A percentile compares a stretch with the other conserved stretches of the same genome.
phyloP scores from a whole-genome alignment of 2,329 filamentous ascomycete species.

The Colletotrichum sp. region DNA sequence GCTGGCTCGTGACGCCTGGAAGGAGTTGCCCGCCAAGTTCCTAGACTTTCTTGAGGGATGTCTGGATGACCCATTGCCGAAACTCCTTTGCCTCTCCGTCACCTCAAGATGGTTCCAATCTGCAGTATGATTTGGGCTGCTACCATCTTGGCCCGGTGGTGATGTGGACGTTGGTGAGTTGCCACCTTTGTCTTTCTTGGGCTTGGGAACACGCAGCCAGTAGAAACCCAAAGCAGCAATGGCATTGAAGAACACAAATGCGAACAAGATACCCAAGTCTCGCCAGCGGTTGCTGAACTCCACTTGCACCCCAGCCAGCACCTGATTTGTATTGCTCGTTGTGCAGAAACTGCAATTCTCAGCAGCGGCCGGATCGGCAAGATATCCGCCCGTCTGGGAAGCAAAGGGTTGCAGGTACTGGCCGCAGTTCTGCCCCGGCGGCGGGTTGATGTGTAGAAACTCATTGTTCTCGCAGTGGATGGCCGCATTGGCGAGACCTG shows the following conservation, averaged over 20 bases:
- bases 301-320: constrained; percentile 36
- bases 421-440: constrained; percentile 55
- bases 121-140: neutral
- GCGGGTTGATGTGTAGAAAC: constrained; percentile 65
- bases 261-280: constrained; percentile 61
- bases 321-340: constrained; percentile 12
- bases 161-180: neutral
- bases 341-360: constrained; percentile 4
- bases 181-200: constrained; percentile 25
- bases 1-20: neutral
- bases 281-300: constrained; percentile 58
- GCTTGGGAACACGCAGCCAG: constrained; percentile 54
- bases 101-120: neutral
- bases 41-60: neutral
- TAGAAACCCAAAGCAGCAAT: constrained; percentile 57
- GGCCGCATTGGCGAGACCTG: constrained; percentile 64
- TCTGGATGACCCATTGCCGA: neutral
- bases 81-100: neutral
- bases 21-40: neutral
- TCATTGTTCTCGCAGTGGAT: constrained; percentile 71
- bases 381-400: constrained; percentile 48
- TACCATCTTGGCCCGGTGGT: neutral
- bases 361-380: constrained; percentile 46
- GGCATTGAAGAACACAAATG: constrained; percentile 61
- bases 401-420: constrained; percentile 60